These are phyloP conservation scores for Phycomyces nitens DNA, from an alignment of 192 early-diverging fungal species.

Conservation along the genomic window DNA sequence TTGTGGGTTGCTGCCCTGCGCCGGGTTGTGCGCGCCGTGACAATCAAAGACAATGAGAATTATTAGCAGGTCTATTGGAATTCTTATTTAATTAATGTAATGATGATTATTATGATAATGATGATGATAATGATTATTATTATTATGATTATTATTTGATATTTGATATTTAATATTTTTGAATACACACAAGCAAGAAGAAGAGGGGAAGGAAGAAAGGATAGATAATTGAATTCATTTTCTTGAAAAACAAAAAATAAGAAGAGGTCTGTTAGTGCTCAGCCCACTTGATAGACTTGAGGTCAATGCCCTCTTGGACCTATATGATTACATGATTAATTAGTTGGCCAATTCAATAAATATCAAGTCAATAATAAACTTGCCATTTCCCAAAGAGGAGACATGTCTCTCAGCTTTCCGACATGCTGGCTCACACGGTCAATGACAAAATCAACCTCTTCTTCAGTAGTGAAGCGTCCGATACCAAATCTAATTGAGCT, in stretches of 20 bases:
- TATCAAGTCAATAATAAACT: too few species aligned
- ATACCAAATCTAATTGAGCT: conserved; percentile 94
- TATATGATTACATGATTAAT: conserved; percentile 27
- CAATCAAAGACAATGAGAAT: too few species aligned
- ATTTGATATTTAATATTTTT: too few species aligned
- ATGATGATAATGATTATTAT: too few species aligned
- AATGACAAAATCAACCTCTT: conserved; percentile 90
- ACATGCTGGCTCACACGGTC: conserved; percentile 79
- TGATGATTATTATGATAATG: conserved; percentile 4
- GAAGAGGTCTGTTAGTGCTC: conserved; percentile 70
- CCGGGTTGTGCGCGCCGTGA: too few species aligned
- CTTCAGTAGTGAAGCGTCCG: conserved; percentile 93
- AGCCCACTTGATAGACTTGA: conserved; percentile 89
- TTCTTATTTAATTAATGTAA: neutral
- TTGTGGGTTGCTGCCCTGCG: too few species aligned
- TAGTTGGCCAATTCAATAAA: too few species aligned
- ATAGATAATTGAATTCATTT: neutral
- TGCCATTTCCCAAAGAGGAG: conserved; percentile 97
- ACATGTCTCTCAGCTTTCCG: conserved; percentile 88
- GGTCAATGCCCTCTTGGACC: conserved; percentile 86
- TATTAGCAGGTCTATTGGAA: too few species aligned
- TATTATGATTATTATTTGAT: too few species aligned
- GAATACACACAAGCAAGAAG: neutral
- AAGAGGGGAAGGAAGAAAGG: neutral
- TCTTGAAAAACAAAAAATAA: too few species aligned